Evolutionary conservation across 495 filamentous ascomycete genomes (phyloP), one percentile per base, ranked within the genome.

Genomic region (Haplographium delicatum): DNA sequence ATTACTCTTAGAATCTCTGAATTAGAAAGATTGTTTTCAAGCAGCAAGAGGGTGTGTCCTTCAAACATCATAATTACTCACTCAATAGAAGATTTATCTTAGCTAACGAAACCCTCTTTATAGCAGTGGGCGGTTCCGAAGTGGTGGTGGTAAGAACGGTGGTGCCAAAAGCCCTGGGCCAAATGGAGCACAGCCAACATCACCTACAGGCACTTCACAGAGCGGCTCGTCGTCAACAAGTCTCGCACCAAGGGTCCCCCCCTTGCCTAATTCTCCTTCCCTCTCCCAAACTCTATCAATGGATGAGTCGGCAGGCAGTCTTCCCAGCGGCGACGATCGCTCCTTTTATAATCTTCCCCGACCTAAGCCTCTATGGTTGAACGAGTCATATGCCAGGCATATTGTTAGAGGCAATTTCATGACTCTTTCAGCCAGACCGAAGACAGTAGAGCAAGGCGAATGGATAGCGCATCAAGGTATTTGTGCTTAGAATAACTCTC

Each of bases 341-440:
- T 64, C 62, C 25, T 59, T 65, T 3, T 80, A 80, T 51, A 75
- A 74, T 40, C 68, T 80, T 3, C 68, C 68, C 24, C 59, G 57
- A 44, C 65, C 61, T 56, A 81, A 68, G 65, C 80, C 48, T 62
- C 70, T 59, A 73, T 88, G 59, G 83, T 79, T 91, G 65, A 84
- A 88, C 58, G 81, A 90, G 51, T 79, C 84, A 56, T 87, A 90
- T 62, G 82, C 86, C 35, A 84, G 83, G 57, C 78, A 95, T 54
- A 91, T 94, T 50, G 91, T 95, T 54, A 94, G 88, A 68, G 91
- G 91, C 37, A 96, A 95, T 68, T 95, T 95, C 65, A 88, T 94
- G 85, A 95, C 91, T 18, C 69, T 96, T 35, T 91, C 89, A 58
- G 87, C 87, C 43, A 86, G 87, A 62, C 91, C 91, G 7, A 86